Evolutionary conservation across 805 yeast species (phyloP), one percentile per base, ranked within the genome.

Genomic region (Blastobotrys americana): DNA sequence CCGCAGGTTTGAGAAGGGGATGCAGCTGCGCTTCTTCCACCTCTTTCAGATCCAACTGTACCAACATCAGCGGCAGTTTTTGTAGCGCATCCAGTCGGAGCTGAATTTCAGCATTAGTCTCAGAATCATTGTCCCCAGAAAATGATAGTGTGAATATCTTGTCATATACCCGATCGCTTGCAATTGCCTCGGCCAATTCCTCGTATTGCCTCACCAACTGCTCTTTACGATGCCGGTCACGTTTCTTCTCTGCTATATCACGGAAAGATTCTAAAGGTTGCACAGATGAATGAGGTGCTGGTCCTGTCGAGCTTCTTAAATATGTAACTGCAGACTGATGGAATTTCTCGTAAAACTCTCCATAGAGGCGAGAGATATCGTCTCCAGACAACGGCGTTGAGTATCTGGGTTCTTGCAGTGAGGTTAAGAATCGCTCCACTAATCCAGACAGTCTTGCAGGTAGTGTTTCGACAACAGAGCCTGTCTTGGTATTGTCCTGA

Each of bases 361-460:
- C 73, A 47, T 65, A 69, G 19, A 69, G 52, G 44, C 55, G 55
- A 3, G 69, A 50, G n/a, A 70, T 57, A 40, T 64, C 68, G 34
- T 63, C 64, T 3, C 65, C 62, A 3, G 62, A 54, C 34, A 70
- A 51, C 3, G 69, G 70, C 16, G 63, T 53, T 10, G 57, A 47
- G 27, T 63, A 65, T 31, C 55, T 58, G 6, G 71, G 71, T 45
- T 69, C 69, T 43, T 63, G 64, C 15, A 64, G 52, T 13, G 57
- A 49, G 13, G 46, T 37, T 13, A 64, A 48, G 46, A 64, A 63
- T 37, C 46, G 25, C 10, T 51, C 52, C 3, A 58, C 53, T 3
- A 39, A 31, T 18, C 42, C 33, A n/a, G 36, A 36, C 19, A 55
- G 46, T 21, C 45, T 35, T 5, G 49, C 28, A 2, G 59, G 59